Evolutionary conservation across 2,329 filamentous ascomycete species (phyloP).

Genomic region (Trichophyton benhamiae): DNA sequence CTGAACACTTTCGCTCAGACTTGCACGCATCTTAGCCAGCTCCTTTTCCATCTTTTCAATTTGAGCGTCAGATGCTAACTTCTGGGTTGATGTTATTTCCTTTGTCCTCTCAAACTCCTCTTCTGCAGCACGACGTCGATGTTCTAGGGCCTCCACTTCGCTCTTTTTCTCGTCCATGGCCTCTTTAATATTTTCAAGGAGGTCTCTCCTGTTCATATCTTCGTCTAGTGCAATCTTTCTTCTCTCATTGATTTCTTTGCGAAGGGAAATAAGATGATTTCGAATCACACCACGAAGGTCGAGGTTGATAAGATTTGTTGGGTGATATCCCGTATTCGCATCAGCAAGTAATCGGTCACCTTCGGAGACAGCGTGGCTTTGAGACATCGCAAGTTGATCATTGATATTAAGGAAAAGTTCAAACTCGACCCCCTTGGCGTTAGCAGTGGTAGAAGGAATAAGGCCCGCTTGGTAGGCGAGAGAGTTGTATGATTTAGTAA

Average conservation of each 20-base stretch:
- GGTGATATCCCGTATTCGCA: constrained; percentile 73
- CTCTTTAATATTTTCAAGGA: constrained; percentile 89
- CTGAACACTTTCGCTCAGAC: constrained; percentile 74
- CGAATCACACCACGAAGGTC: constrained; percentile 78
- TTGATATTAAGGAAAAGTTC: constrained; percentile 77
- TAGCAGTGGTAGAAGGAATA: constrained; percentile 71
- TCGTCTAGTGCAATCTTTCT: constrained; percentile 69
- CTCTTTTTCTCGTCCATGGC: constrained; percentile 90
- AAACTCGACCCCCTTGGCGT: constrained; percentile 73
- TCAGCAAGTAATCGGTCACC: constrained; percentile 73
- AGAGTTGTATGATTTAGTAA: constrained; percentile 85
- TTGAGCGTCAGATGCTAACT: constrained; percentile 77
- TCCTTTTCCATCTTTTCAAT: constrained; percentile 99
- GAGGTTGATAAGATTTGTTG: constrained; percentile 74
- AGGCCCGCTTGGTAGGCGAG: constrained; percentile 86
- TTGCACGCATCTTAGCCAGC: constrained; percentile 78
- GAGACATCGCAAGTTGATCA: constrained; percentile 43
- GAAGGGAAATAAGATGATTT: constrained; percentile 60
- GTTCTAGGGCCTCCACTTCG: constrained; percentile 83
- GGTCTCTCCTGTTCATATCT: constrained; percentile 88
- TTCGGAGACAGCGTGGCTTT: constrained; percentile 38
- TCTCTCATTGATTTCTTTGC: constrained; percentile 86
- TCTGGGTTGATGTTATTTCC: constrained; percentile 75
- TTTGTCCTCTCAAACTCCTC: constrained; percentile 91
- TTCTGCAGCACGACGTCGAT: constrained; percentile 74